Conservation (phyloP, 2,329 filamentous ascomycete species). For the Pseudocercospora ulei region DNA sequence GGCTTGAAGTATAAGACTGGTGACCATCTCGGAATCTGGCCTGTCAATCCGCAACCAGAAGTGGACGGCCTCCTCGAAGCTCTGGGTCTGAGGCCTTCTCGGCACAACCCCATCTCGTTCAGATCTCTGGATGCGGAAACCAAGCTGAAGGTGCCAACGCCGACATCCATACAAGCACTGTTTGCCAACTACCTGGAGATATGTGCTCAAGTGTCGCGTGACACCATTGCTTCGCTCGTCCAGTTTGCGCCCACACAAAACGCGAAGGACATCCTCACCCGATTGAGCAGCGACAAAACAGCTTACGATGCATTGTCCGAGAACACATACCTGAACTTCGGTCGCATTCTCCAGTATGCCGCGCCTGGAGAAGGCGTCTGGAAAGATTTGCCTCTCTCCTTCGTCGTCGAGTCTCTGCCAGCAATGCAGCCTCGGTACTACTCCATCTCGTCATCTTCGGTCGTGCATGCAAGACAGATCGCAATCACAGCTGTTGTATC, state of each 20-base stretch:
- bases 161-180: constrained; percentile 36
- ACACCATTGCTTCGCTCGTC: constrained; percentile 34
- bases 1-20: constrained; percentile 40
- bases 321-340: constrained; percentile 35
- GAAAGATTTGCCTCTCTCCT: constrained; percentile 47
- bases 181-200: constrained; percentile 44
- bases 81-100: constrained; percentile 26
- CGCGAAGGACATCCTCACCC: constrained; percentile 30
- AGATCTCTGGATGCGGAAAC: constrained; percentile 30
- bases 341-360: constrained; percentile 33
- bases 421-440: constrained; percentile 27
- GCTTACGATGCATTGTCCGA: constrained; percentile 32
- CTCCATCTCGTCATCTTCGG: constrained; percentile 29
- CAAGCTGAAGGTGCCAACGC: constrained; percentile 33
- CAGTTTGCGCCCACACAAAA: constrained; percentile 36
- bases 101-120: constrained; percentile 26
- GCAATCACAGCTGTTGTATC: constrained; percentile 54
- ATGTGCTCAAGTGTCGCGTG: constrained; percentile 37
- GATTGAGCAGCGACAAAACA: constrained; percentile 32
- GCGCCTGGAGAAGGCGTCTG: constrained; percentile 25
- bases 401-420: constrained; percentile 28
- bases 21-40: constrained; percentile 39
- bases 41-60: constrained; percentile 36
- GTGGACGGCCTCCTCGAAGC: constrained; percentile 31
- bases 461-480: constrained; percentile 23